A percentile compares a stretch with the other conserved stretches of the same genome.
Conservation (phyloP, 2,329 filamentous ascomycete species). For the Microsporum canis region DNA sequence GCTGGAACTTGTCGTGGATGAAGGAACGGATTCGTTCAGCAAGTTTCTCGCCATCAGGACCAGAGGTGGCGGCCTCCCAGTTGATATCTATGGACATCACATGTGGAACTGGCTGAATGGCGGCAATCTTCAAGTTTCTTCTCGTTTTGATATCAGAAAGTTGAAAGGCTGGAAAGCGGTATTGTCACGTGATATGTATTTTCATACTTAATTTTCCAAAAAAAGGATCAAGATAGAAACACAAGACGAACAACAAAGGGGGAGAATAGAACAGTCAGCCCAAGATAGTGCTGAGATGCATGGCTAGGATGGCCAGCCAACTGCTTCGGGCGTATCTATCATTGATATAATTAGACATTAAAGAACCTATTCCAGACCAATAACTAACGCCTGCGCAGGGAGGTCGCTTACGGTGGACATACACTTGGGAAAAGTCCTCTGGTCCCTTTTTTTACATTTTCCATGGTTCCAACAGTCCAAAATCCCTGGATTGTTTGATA, state of each 20-base stretch:
- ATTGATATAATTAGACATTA: not conserved
- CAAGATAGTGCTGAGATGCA: not conserved
- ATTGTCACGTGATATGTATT: not conserved
- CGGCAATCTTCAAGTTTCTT: not conserved
- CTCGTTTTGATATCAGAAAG: not conserved
- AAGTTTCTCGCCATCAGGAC: conserved; percentile 73
- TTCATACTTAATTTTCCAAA: not conserved
- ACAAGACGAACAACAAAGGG: not conserved
- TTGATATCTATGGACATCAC: conserved; percentile 95
- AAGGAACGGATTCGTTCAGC: conserved; percentile 83
- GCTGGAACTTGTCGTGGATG: conserved; percentile 91
- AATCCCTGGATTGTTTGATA: not conserved
- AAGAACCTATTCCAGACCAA: not conserved
- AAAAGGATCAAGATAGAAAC: not conserved
- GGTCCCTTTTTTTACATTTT: not conserved
- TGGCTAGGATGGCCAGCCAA: not conserved
- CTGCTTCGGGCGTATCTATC: not conserved
- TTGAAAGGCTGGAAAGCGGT: not conserved
- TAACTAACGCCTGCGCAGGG: not conserved
- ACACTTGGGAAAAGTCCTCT: not conserved
- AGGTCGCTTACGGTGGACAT: not conserved
- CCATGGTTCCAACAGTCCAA: not conserved
- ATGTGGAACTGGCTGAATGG: conserved; percentile 15
- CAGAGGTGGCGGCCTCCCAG: conserved; percentile 85
- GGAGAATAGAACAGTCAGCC: not conserved